Percentiles rank a stretch among this genome's conserved stretches.
Evolutionary conservation across 768 basidiomycete genomes (phyloP).

Genomic region (Pulveroboletus sp.): DNA sequence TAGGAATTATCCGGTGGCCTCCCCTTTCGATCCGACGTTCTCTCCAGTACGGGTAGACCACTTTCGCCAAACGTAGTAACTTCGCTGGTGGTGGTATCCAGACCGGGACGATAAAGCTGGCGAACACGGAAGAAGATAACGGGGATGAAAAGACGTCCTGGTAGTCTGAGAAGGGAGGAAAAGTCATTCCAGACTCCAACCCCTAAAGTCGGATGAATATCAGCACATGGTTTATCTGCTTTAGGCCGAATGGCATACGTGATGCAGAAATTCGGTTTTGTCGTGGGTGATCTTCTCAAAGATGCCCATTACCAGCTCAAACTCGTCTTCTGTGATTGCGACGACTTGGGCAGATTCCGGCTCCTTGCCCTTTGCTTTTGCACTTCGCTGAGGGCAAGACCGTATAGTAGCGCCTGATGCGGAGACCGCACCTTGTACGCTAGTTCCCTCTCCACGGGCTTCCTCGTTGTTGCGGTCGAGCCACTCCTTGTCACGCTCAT

Average conservation of each 20-base stretch:
- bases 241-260: slow-evolving; percentile 48
- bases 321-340: slow-evolving; percentile 84
- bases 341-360: slow-evolving; percentile 61
- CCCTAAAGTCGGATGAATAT: slow-evolving; percentile 35
- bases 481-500: slow-evolving; percentile 95
- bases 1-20: slow-evolving; percentile 83
- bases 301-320: slow-evolving; percentile 92
- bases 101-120: slow-evolving; percentile 59
- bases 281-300: slow-evolving; percentile 91
- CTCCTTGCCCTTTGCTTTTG: slow-evolving; percentile 83
- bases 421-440: slow-evolving; percentile 65
- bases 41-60: slow-evolving; percentile 87
- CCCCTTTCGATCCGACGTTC: slow-evolving; percentile 73
- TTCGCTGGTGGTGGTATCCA: slow-evolving; percentile 62
- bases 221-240: neutral
- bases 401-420: slow-evolving; percentile 46
- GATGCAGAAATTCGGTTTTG: slow-evolving; percentile 83
- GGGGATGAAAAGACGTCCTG: slow-evolving; percentile 61
- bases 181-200: slow-evolving; percentile 61
- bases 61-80: slow-evolving; percentile 65
- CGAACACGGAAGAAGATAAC: slow-evolving; percentile 59
- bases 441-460: slow-evolving; percentile 81
- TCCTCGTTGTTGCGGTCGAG: slow-evolving; percentile 87
- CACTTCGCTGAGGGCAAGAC: slow-evolving; percentile 53
- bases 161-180: slow-evolving; percentile 71